A percentile compares a stretch with the other conserved stretches of the same genome.
Conservation (phyloP, 2,329 filamentous ascomycete genomes). For the Plectosphaerella plurivora region DNA sequence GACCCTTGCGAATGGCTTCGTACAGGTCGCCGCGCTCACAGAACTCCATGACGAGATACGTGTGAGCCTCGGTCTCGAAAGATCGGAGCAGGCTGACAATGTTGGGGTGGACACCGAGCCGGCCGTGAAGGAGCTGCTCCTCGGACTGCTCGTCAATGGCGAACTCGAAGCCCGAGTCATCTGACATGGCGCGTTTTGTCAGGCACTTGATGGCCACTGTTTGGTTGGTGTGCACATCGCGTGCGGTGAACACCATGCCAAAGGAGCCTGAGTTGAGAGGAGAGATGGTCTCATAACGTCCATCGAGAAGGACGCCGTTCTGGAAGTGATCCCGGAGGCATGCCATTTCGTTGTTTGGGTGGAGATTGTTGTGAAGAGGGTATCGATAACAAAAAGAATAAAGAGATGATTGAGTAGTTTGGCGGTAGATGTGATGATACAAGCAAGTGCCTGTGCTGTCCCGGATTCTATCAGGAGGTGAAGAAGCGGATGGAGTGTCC, state of each 20-base stretch:
- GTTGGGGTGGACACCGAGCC: slow-evolving; percentile 76
- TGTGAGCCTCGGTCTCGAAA: slow-evolving; percentile 87
- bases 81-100: slow-evolving; percentile 89
- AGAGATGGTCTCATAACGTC: slow-evolving; percentile 85
- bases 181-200: slow-evolving; percentile 70
- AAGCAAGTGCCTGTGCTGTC: slow-evolving; percentile 3
- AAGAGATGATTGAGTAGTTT: slow-evolving; percentile 1
- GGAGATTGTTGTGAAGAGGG: slow-evolving; percentile 12
- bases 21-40: slow-evolving; percentile 95
- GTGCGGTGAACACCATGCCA: slow-evolving; percentile 95
- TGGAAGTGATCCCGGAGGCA: slow-evolving; percentile 82
- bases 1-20: slow-evolving; percentile 87
- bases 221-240: slow-evolving; percentile 70
- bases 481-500: neutral
- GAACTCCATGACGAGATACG: slow-evolving; percentile 92
- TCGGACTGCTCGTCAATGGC: slow-evolving; percentile 79
- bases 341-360: slow-evolving; percentile 54
- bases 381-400: slow-evolving; percentile 8
- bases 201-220: slow-evolving; percentile 94
- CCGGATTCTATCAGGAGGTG: neutral
- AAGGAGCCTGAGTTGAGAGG: slow-evolving; percentile 98
- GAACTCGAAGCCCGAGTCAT: slow-evolving; percentile 57
- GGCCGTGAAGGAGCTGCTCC: slow-evolving; percentile 74
- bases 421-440: slow-evolving; percentile 3
- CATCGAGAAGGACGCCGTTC: slow-evolving; percentile 75